Base-by-base conservation (phyloP, 2,329 filamentous ascomycete genomes). In the Aspergillus vadensis region DNA sequence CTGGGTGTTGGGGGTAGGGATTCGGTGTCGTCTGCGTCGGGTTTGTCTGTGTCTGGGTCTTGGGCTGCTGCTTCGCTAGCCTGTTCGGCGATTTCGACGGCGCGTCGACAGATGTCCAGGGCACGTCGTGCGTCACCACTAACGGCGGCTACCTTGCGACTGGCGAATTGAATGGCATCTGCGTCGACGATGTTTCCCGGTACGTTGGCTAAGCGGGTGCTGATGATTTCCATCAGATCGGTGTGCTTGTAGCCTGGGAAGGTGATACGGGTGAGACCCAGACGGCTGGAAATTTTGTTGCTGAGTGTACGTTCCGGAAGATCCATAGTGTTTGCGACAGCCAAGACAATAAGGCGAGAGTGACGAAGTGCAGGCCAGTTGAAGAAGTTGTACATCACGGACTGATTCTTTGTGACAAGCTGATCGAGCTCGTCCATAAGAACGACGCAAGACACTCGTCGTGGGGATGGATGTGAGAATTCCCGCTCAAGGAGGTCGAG, bases 331-430 rank as follows among this genome's bases (percentile, higher is more conserved):
- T 99, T 99, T 55, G 95, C 96, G 17, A 99, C 95, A 10, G 96
- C 96, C 6, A 99, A 86, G 6, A 99, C 96, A 74, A 99, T 97
- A 48, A 99, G 83, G 52, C 93, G 87, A 57, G 92, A 97, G 76
- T 99, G 93, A 53, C 91, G 86, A 57, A 98, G 82, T 10, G 91
- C 91, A 4, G 95, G 95, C 95, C 95, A 99, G 73, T 99, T 99
- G 85, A 99, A 99, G 77, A 99, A 99, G 77, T 99, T 99, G 80
- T 99, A 99, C 95, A 99, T 99, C 78, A 99, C 95, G n/a, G 91
- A 94, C 76, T 99, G 96, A 71, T 97, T 98, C 72, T 94, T 95
- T 12, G 95, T 99, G 5, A 99, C 96, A 7, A 99, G 85, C 77
- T 99, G 95, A 74, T 99, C 95, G 51, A 99, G 84, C 77, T 99